phyloP scores from a whole-genome alignment of 495 filamentous ascomycete species.

The Patellaria atrata region DNA sequence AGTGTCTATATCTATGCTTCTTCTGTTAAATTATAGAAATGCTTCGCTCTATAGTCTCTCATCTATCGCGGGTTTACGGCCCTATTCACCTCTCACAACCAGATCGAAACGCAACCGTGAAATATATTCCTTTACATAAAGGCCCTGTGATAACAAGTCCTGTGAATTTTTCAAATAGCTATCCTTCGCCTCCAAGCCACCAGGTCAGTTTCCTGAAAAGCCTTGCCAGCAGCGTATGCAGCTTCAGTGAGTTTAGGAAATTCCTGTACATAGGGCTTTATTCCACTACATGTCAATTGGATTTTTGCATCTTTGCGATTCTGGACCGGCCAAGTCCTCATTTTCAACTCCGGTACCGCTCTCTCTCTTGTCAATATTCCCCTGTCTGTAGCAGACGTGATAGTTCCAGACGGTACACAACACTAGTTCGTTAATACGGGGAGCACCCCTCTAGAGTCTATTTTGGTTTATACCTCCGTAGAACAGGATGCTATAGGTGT shows the following conservation, averaged over 20 bases:
- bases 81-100: not conserved
- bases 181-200: conserved; percentile 29
- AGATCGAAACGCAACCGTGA: not conserved
- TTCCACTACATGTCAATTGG: not conserved
- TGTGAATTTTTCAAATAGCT: conserved; percentile 1
- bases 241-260: conserved; percentile 43
- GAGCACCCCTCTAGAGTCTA: conserved; percentile 36
- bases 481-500: conserved; percentile 44
- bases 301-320: not conserved
- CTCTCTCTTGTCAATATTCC: conserved; percentile 44
- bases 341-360: conserved; percentile 44
- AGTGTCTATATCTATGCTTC: conserved; percentile 2
- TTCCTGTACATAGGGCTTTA: conserved; percentile 45
- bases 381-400: conserved; percentile 44
- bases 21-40: conserved; percentile 1
- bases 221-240: conserved; percentile 36
- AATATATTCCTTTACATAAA: not conserved
- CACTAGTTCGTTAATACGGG: conserved; percentile 53
- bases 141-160: not conserved
- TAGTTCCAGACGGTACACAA: conserved; percentile 50
- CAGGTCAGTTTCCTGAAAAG: conserved; percentile 45
- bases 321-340: conserved; percentile 47
- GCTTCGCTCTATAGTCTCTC: too few species aligned
- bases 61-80: not conserved
- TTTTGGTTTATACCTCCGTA: conserved; percentile 48